Conservation (phyloP, 441 rosid species). For the Flueggea neowawraea region DNA sequence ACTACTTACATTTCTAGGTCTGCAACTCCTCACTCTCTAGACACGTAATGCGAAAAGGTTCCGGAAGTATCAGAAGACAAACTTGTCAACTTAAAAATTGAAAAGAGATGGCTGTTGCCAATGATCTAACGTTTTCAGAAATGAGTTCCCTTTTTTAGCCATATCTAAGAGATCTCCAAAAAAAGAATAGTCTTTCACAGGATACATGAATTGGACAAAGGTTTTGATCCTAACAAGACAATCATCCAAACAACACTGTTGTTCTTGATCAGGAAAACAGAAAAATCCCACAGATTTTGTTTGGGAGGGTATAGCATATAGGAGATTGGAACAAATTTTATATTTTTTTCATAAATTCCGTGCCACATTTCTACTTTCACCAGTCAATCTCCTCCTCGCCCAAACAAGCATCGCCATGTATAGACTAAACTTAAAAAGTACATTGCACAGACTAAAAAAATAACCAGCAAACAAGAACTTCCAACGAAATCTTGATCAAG, state of each 20-base stretch:
- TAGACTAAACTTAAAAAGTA: neutral
- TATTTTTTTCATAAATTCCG: too few species aligned
- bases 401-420: neutral
- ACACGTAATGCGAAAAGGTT: slow-evolving; percentile 16
- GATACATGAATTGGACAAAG: too few species aligned
- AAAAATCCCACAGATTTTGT: too few species aligned
- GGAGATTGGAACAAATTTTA: too few species aligned
- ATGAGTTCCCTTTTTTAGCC: neutral
- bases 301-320: too few species aligned
- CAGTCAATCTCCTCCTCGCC: too few species aligned
- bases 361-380: too few species aligned
- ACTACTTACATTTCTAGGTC: slow-evolving; percentile 8
- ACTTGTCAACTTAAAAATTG: neutral
- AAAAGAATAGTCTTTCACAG: too few species aligned
- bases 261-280: too few species aligned
- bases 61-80: slow-evolving; percentile 11
- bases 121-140: neutral
- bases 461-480: neutral
- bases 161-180: too few species aligned
- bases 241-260: too few species aligned
- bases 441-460: neutral
- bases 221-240: too few species aligned
- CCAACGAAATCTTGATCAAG: neutral
- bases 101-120: neutral
- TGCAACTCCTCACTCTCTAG: slow-evolving; percentile 15